Base-by-base conservation (phyloP, 768 basidiomycete genomes). In the Nevesoporus exiguus region DNA sequence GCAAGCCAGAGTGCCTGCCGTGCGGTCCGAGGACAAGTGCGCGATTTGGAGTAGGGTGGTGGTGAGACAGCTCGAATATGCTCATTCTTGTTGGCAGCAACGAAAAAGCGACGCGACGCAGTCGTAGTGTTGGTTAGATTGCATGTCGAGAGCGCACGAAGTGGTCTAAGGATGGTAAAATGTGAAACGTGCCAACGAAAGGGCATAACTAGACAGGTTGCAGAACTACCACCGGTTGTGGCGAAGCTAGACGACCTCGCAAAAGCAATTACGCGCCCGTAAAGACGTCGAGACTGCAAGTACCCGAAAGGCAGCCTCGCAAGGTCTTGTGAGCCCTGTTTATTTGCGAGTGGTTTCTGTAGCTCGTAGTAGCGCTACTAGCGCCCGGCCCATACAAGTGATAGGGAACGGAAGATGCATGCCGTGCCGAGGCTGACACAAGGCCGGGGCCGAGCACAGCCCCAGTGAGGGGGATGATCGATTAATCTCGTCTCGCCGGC, bases 191-290 rank as follows among this genome's bases (percentile, higher is more conserved):
- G 52, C 58, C 56, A 54, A 42, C 58, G 59, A 54, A 45, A 51
- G 46, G 52, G 55, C 66, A 71, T 71, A 14, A 33, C 51, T 79
- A 14, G 44, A 45, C 44, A 25, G 30, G 79, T 57, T 70, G 1
- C 72, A 79, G 47, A 17, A 48, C 1, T 59, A 78, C 0, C 63
- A 70, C 17, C 82, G 80, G 61, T 74, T 10, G 76, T 80, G 59
- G 80, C 80, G 14, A 77, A 76, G 13, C 33, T 19, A 3, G 71
- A 73, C 21, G 83, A 85, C 58, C 68, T 82, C 27, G 73, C 68
- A 3, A 70, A 55, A 2, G 77, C 79, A 17, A 82, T 82, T 58
- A 48, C 46, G 11, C 5, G 40, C 15, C 44, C 21, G 44, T 47
- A n/a, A 47, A 7, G 62, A 74, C 21, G 42, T 37, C 53, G 29